Evolutionary conservation across 2,329 filamentous ascomycete genomes (phyloP), one percentile per base, ranked within the genome.

Genomic region (Akanthomyces dipterigenus): DNA sequence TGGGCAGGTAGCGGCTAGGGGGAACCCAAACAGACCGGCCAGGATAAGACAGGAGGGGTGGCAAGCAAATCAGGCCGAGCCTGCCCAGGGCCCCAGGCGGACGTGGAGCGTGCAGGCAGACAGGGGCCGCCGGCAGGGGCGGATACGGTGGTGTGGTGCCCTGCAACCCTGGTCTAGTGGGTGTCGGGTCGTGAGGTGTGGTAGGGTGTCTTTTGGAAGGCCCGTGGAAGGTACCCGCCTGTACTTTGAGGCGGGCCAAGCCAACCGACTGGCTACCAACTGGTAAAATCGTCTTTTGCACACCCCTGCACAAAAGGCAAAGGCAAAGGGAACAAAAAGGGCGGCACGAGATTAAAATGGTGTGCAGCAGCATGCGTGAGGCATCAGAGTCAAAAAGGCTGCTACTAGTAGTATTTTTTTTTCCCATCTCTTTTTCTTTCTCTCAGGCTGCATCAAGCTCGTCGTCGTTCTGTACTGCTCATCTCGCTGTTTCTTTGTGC

Each of bases 11-110:
- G 38, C 9, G 26, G 48, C 18, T 24, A 34, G 57, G 56, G 34
- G 54, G 51, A 16, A 58, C 58, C 51, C 28, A 61, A 45, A 49
- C 50, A 53, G 42, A 38, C 20, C 18, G 45, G 16, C 45, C 12
- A 40, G 22, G 28, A 40, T 22, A 49, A 14, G 55, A 40, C 43
- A 57, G 55, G 46, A n/a, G 56, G 57, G 38, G 46, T 60, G 48
- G 57, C 49, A 40, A 42, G 31, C 50, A 55, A 56, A 55, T 54
- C 49, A 55, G 59, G 50, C 59, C 59, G 50, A 55, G 38, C 55
- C 50, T 16, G 55, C 28, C 42, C 24, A 46, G 28, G 58, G 14
- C 45, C 28, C 42, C 24, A 46, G 28, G 58, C 28, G 49, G 50
- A 42, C 38, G 36, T 50, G 57, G 46, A 48, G 38, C 38, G 24